phyloP scores from a whole-genome alignment of 371 early-diverging fungal genomes.

The Syncephalastrum contaminatum region DNA sequence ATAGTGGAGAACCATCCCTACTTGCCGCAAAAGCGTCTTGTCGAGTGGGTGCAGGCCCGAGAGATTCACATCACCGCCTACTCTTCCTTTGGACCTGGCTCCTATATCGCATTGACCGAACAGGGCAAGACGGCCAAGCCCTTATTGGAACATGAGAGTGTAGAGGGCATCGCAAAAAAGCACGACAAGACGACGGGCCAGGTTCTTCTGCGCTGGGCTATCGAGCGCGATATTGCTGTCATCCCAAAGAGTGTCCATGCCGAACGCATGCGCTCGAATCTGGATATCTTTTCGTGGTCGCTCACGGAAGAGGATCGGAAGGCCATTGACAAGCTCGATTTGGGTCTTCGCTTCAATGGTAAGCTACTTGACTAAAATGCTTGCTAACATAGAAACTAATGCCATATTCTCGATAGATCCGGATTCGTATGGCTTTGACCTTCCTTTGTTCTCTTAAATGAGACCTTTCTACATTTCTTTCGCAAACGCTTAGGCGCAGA shows the following conservation, averaged over 20 bases:
- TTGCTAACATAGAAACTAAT: too few species aligned
- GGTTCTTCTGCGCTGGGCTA: slow-evolving; percentile 50
- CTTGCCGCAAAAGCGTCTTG: slow-evolving; percentile 44
- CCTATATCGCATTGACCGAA: slow-evolving; percentile 22
- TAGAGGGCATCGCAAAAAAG: slow-evolving; percentile 36
- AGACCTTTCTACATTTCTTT: background rate
- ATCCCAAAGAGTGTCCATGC: slow-evolving; percentile 59
- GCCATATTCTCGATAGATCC: slow-evolving; percentile 2
- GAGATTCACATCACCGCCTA: slow-evolving; percentile 46
- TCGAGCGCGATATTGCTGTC: slow-evolving; percentile 46
- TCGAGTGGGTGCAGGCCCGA: slow-evolving; percentile 27
- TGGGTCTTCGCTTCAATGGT: slow-evolving; percentile 18
- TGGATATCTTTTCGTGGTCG: slow-evolving; percentile 20
- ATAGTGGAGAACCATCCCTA: slow-evolving; percentile 64
- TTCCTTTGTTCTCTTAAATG: slow-evolving; percentile 38
- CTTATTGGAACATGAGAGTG: slow-evolving; percentile 22
- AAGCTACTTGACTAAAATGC: too few species aligned
- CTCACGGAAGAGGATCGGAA: slow-evolving; percentile 15
- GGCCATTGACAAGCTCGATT: slow-evolving; percentile 14
- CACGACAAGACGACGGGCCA: slow-evolving; percentile 43
- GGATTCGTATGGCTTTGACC: slow-evolving; percentile 26
- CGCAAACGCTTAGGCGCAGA: too few species aligned
- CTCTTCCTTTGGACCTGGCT: slow-evolving; percentile 38
- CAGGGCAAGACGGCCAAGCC: slow-evolving; percentile 14
- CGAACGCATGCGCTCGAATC: slow-evolving; percentile 36